Conservation (phyloP, 352 stramenopile species). For the Globisporangium barbulae region DNA sequence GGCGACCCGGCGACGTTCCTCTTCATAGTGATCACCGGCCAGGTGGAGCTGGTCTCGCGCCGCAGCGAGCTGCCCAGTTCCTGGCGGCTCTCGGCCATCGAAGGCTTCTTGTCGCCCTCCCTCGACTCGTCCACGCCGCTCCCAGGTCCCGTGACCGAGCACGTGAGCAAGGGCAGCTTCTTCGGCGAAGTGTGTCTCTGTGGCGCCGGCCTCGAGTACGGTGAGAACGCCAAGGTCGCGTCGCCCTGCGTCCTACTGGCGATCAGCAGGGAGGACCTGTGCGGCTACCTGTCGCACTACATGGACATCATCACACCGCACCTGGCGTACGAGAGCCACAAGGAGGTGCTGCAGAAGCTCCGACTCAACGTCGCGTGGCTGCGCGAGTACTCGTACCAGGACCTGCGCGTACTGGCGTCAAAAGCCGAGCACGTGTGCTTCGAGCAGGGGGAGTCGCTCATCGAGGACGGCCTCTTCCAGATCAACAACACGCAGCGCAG, state of each 20-base stretch:
- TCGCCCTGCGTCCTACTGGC: slow-evolving; percentile 39
- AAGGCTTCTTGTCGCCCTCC: slow-evolving; percentile 11
- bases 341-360: slow-evolving; percentile 45
- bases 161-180: slow-evolving; percentile 41
- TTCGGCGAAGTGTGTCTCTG: slow-evolving; percentile 59
- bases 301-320: slow-evolving; percentile 66
- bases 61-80: slow-evolving; percentile 11
- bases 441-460: slow-evolving; percentile 34
- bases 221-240: slow-evolving; percentile 37
- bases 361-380: slow-evolving; percentile 44
- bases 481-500: slow-evolving; percentile 20
- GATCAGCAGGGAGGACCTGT: slow-evolving; percentile 51
- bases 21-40: slow-evolving; percentile 59
- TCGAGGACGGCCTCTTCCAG: slow-evolving; percentile 34
- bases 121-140: not conserved
- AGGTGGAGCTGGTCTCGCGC: slow-evolving; percentile 31
- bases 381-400: slow-evolving; percentile 38
- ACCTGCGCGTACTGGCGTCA: slow-evolving; percentile 43
- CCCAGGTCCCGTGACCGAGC: slow-evolving; percentile 23
- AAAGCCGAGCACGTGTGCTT: slow-evolving; percentile 44
- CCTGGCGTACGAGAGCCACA: slow-evolving; percentile 46
- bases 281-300: slow-evolving; percentile 57
- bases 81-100: slow-evolving; percentile 16
- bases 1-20: slow-evolving; percentile 57
- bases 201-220: slow-evolving; percentile 37